Evolutionary conservation across 305 asterid genomes (phyloP), one percentile per base, ranked within the genome.

Genomic region (Solanum chacoense): DNA sequence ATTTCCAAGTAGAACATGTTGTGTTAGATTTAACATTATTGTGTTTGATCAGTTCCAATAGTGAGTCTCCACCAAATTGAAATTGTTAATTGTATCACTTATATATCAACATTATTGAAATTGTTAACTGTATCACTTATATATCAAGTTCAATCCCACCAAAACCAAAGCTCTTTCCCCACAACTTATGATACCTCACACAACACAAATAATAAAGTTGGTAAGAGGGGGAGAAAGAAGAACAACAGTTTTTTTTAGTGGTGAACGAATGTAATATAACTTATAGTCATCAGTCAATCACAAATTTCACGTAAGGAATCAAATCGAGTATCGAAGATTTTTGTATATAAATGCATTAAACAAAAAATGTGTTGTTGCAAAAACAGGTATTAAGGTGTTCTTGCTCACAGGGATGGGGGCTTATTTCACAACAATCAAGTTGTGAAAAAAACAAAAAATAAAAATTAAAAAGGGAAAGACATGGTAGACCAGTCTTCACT

Each of bases 391-490:
- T 31, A 50, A 83, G 72, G 73, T 29, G 78, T 74, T 71, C n/a
- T 8, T 73, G 34, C 22, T 59, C 65, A 38, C 80, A 74, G 84
- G 88, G 37, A 85, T 37, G 37, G 74, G 85, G 31, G 45, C 40
- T 75, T 26, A 88, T 91, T 89, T 87, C 95, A 91, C 94, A 93
- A 90, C 93, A 92, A 85, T 91, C 5, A 90, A 91, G 94, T 93
- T 92, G 94, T 89, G 94, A 91, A 88, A 87, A 69, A 76, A 4
- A 29, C 11, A 3, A 55, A 55, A 8, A 59, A 20, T 16, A 74
- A 86, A 81, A 76, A 26, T 3, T 12, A 2, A 6, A 76, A 31
- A 35, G 67, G 14, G 31, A 3, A 6, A 26, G 78, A 22, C 42
- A 10, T 1, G 11, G 24, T 50, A 29, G 87, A 22, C 87, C 22